Conservation (phyloP, 306 rosid genomes). For the Morella rubra region DNA sequence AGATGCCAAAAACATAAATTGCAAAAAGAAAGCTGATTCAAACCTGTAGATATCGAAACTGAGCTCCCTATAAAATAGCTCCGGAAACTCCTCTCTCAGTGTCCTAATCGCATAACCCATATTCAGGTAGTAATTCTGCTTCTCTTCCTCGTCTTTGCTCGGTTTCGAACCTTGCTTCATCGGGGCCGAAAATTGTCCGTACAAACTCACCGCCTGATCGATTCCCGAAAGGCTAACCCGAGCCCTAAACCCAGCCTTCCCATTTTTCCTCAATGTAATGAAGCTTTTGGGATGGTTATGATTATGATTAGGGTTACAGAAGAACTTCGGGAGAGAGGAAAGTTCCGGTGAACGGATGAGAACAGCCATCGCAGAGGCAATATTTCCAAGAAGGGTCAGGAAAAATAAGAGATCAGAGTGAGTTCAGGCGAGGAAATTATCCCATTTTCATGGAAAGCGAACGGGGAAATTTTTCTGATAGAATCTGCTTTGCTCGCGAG, state of each 20-base stretch:
- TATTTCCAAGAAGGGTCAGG: neutral
- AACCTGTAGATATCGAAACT: slow-evolving; percentile 75
- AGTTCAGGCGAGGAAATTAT: neutral
- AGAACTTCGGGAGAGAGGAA: slow-evolving; percentile 26
- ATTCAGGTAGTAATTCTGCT: slow-evolving; percentile 70
- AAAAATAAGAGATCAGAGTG: neutral
- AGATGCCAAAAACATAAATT: neutral
- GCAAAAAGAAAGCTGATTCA: neutral
- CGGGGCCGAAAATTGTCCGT: slow-evolving; percentile 65
- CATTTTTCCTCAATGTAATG: slow-evolving; percentile 29
- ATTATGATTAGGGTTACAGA: slow-evolving; percentile 36
- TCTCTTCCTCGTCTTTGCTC: slow-evolving; percentile 72
- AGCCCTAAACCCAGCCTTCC: slow-evolving; percentile 33
- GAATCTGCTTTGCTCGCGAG: slow-evolving; percentile 24
- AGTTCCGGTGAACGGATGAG: slow-evolving; percentile 50
- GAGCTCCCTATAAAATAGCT: slow-evolving; percentile 66
- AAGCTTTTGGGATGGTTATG: slow-evolving; percentile 32
- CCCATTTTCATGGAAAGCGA: slow-evolving; percentile 30
- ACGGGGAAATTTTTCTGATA: neutral
- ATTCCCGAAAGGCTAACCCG: slow-evolving; percentile 39
- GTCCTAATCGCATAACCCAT: slow-evolving; percentile 81
- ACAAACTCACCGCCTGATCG: slow-evolving; percentile 34
- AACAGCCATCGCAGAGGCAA: slow-evolving; percentile 50
- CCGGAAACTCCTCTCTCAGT: slow-evolving; percentile 76
- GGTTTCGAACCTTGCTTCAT: slow-evolving; percentile 59